These are phyloP conservation scores for Aquilaria sinensis DNA, from an alignment of 345 rosid genomes.

Conservation along the genomic window DNA sequence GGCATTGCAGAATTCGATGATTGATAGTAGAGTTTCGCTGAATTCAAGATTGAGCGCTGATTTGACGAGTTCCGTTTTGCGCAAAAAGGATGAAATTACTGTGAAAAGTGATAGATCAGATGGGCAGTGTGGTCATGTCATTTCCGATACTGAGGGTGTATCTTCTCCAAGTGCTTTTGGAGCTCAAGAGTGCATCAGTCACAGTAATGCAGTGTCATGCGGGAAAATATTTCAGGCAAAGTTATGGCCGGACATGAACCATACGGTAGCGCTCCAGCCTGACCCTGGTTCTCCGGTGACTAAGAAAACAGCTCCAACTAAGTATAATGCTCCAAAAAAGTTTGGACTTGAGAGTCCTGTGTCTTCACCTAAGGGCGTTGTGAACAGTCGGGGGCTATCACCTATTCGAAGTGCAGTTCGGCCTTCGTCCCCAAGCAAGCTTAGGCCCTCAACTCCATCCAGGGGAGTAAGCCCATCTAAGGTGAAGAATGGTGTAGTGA, in stretches of 20 bases:
- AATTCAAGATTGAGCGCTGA: constrained; percentile 50
- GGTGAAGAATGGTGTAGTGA: constrained; percentile 36
- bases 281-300: constrained; percentile 39
- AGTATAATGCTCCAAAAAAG: constrained; percentile 35
- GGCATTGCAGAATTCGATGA: constrained; percentile 48
- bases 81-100: constrained; percentile 20
- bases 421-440: constrained; percentile 69
- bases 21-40: constrained; percentile 43
- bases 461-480: constrained; percentile 69
- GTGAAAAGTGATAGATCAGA: constrained; percentile 22
- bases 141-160: constrained; percentile 84
- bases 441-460: constrained; percentile 50
- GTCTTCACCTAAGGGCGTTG: constrained; percentile 49
- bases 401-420: constrained; percentile 46
- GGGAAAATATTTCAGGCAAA: constrained; percentile 40
- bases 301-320: constrained; percentile 29
- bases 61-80: constrained; percentile 33
- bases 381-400: constrained; percentile 42
- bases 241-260: constrained; percentile 47
- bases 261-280: constrained; percentile 34
- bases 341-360: constrained; percentile 41
- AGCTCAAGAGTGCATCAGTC: constrained; percentile 20
- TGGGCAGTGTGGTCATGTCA: constrained; percentile 25
- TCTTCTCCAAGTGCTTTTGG: constrained; percentile 73
- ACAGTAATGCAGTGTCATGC: constrained; percentile 20